Conservation (phyloP, 306 rosid species). For the Cucurbita argyrosperma region DNA sequence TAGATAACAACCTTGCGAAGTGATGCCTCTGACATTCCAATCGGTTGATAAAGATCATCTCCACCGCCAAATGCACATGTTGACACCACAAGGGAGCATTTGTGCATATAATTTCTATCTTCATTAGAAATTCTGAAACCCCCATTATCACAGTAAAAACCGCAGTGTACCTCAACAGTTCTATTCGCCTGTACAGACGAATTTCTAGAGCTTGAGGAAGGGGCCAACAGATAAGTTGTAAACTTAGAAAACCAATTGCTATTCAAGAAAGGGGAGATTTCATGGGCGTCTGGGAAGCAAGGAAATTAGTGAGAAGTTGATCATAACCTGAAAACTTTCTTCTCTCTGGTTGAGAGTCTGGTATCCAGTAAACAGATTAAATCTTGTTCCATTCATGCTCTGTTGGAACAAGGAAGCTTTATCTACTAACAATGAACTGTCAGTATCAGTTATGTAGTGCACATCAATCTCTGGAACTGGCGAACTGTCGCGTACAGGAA, state of each 20-base stretch:
- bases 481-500: slow-evolving; percentile 30
- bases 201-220: neutral
- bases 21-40: slow-evolving; percentile 74
- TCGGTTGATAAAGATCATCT: slow-evolving; percentile 97
- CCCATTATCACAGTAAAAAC: slow-evolving; percentile 62
- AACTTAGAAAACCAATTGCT: neutral
- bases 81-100: slow-evolving; percentile 66
- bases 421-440: slow-evolving; percentile 18
- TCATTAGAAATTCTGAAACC: slow-evolving; percentile 66
- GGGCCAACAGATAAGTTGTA: neutral
- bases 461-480: slow-evolving; percentile 28
- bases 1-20: slow-evolving; percentile 40
- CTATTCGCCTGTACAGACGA: slow-evolving; percentile 41
- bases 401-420: slow-evolving; percentile 25
- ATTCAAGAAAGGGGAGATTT: neutral
- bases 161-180: slow-evolving; percentile 57
- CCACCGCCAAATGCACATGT: slow-evolving; percentile 99
- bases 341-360: slow-evolving; percentile 69
- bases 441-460: slow-evolving; percentile 37
- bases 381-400: slow-evolving; percentile 27
- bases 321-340: slow-evolving; percentile 58
- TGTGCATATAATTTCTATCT: slow-evolving; percentile 51
- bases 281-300: neutral
- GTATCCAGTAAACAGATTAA: slow-evolving; percentile 79
- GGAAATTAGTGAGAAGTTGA: slow-evolving; percentile 10